These are phyloP conservation scores for Stylonectria norvegica DNA, from an alignment of 2,329 filamentous ascomycete species.

Conservation along the genomic window DNA sequence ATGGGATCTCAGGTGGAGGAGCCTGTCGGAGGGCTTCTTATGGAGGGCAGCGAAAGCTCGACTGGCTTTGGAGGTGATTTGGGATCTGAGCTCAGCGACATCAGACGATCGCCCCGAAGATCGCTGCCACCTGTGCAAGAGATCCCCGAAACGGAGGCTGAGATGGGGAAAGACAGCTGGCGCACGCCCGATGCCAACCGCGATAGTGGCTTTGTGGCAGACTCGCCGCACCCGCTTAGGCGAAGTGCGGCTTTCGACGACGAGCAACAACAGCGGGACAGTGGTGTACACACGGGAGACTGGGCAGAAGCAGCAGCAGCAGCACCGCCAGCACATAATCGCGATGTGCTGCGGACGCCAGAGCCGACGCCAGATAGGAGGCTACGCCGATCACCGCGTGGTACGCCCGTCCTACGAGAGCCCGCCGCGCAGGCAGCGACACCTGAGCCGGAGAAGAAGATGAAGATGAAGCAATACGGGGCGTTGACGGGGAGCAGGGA, in stretches of 20 bases:
- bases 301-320: slow-evolving; percentile 34
- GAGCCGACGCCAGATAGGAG: slow-evolving; percentile 27
- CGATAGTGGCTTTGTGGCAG: slow-evolving; percentile 32
- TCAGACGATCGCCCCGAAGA: slow-evolving; percentile 41
- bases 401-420: slow-evolving; percentile 40
- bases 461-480: slow-evolving; percentile 30
- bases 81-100: slow-evolving; percentile 34
- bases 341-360: slow-evolving; percentile 26
- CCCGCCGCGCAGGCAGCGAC: slow-evolving; percentile 35
- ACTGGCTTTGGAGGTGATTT: slow-evolving; percentile 15
- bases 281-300: slow-evolving; percentile 54
- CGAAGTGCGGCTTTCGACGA: slow-evolving; percentile 35
- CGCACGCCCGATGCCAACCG: slow-evolving; percentile 16
- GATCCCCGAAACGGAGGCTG: slow-evolving; percentile 39
- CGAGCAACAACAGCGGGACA: slow-evolving; percentile 46
- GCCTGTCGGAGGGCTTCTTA: slow-evolving; percentile 28
- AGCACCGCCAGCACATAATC: too few relatives aligned
- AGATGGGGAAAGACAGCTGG: background rate
- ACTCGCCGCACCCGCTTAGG: slow-evolving; percentile 40
- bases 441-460: slow-evolving; percentile 45
- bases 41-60: slow-evolving; percentile 28
- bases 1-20: slow-evolving; percentile 31
- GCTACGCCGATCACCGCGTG: slow-evolving; percentile 32
- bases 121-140: slow-evolving; percentile 53
- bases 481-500: too few relatives aligned